Percentiles rank a stretch among this genome's conserved stretches.
Evolutionary conservation across 768 basidiomycete genomes (phyloP).

Genomic region (Lactarius hatsudake): DNA sequence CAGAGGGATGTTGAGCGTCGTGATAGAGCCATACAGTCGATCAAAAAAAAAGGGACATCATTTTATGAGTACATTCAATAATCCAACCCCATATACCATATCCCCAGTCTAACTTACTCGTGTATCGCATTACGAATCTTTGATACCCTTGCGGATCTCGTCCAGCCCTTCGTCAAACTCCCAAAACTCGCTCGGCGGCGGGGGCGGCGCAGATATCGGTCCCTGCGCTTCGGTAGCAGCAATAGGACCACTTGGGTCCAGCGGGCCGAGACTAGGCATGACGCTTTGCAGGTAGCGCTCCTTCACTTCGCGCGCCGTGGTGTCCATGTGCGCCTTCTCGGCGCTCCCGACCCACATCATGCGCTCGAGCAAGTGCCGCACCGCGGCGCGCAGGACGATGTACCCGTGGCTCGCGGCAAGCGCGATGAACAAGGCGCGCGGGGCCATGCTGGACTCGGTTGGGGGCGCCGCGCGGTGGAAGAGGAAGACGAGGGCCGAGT

Average conservation of each 20-base stretch:
- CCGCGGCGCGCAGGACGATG: slow-evolving; percentile 56
- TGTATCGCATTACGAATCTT: slow-evolving; percentile 40
- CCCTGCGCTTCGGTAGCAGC: neutral
- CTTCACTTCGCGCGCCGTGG: slow-evolving; percentile 54
- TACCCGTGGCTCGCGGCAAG: slow-evolving; percentile 87
- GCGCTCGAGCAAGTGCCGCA: slow-evolving; percentile 70
- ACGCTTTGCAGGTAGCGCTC: slow-evolving; percentile 40
- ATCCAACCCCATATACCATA: neutral
- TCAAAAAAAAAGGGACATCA: neutral
- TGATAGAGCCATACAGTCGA: neutral
- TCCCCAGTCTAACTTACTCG: neutral
- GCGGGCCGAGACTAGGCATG: slow-evolving; percentile 30
- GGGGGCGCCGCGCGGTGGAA: slow-evolving; percentile 51
- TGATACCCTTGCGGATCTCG: slow-evolving; percentile 64
- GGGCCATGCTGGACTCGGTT: neutral
- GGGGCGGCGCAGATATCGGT: neutral
- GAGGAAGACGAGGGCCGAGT: slow-evolving; percentile 87
- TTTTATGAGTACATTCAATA: neutral
- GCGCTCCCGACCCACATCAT: slow-evolving; percentile 72
- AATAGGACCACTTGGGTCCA: slow-evolving; percentile 14
- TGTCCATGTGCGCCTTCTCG: slow-evolving; percentile 59
- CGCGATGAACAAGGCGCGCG: slow-evolving; percentile 48
- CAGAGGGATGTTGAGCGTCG: neutral
- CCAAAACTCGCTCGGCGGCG: slow-evolving; percentile 50
- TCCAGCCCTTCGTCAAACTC: slow-evolving; percentile 68